Percentiles rank a stretch among this genome's conserved stretches.
These are phyloP conservation scores for Penstemon davidsonii DNA, from an alignment of 257 asterid genomes.

Conservation along the genomic window DNA sequence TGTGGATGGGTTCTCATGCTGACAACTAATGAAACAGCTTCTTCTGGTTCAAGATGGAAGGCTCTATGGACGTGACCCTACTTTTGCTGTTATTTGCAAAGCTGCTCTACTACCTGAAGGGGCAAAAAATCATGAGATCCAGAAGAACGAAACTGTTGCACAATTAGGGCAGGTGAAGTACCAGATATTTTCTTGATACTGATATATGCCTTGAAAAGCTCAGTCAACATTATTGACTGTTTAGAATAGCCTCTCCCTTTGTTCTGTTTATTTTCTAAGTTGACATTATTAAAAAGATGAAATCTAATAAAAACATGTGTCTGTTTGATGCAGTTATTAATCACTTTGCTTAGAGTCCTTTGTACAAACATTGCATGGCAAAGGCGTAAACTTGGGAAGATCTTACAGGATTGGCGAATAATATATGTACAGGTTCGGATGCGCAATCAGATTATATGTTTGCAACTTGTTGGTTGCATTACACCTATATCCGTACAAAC, in stretches of 20 bases:
- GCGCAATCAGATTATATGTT: conserved; percentile 13
- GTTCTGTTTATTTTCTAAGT: neutral
- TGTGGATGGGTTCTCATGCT: conserved; percentile 38
- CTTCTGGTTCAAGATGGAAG: conserved; percentile 96
- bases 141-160: conserved; percentile 63
- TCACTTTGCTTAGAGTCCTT: conserved; percentile 72
- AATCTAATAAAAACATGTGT: conserved; percentile 26
- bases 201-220: neutral
- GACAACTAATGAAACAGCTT: conserved; percentile 62
- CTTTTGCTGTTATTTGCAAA: conserved; percentile 80
- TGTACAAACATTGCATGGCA: conserved; percentile 97
- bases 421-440: conserved; percentile 76
- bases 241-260: conserved; percentile 17
- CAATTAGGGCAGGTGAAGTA: conserved; percentile 86
- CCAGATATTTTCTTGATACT: conserved; percentile 22
- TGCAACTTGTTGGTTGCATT: conserved; percentile 6
- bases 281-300: conserved; percentile 16
- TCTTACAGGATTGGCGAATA: conserved; percentile 97
- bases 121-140: conserved; percentile 69
- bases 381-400: conserved; percentile 97
- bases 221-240: conserved; percentile 1
- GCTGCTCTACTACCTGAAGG: conserved; percentile 81
- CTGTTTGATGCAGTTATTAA: conserved; percentile 68
- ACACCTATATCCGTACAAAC: neutral
- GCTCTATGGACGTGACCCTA: conserved; percentile 83